A percentile compares a stretch with the other conserved stretches of the same genome.
These are phyloP conservation scores for Nemania serpens DNA, from an alignment of 2,329 filamentous ascomycete species.

Conservation along the genomic window DNA sequence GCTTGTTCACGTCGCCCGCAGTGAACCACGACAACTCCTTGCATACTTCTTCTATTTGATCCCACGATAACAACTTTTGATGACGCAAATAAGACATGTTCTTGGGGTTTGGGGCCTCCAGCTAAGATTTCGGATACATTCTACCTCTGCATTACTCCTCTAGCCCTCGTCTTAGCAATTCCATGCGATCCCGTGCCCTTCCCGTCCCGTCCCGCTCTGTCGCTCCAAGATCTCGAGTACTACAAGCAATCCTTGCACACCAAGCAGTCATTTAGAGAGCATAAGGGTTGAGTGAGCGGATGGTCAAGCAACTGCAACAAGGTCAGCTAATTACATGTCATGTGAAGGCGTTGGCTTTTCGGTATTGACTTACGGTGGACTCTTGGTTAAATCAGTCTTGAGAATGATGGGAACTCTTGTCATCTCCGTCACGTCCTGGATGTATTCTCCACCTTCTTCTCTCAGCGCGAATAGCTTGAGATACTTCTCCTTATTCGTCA, in stretches of 20 bases:
- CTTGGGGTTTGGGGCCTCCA: slow-evolving; percentile 23
- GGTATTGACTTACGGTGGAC: slow-evolving; percentile 85
- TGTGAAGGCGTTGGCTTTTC: slow-evolving; percentile 44
- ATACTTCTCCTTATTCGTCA: slow-evolving; percentile 96
- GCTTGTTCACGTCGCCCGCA: slow-evolving; percentile 28
- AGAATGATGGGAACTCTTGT: slow-evolving; percentile 95
- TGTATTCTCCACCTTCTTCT: slow-evolving; percentile 92
- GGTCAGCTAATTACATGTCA: too few species aligned
- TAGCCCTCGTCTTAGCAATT: slow-evolving; percentile 28
- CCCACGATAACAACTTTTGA: slow-evolving; percentile 32
- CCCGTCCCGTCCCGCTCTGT: slow-evolving; percentile 13
- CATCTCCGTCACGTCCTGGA: slow-evolving; percentile 98
- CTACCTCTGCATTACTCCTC: slow-evolving; percentile 34
- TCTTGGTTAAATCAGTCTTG: slow-evolving; percentile 98
- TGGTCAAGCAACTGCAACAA: slow-evolving; percentile 72
- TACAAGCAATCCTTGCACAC: slow-evolving; percentile 14
- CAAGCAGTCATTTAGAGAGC: slow-evolving; percentile 44
- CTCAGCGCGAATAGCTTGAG: slow-evolving; percentile 85
- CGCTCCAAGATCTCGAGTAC: slow-evolving; percentile 12
- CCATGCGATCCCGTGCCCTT: slow-evolving; percentile 26
- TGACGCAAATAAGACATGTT: slow-evolving; percentile 36
- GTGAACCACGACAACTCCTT: slow-evolving; percentile 31
- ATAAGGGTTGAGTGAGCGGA: slow-evolving; percentile 70
- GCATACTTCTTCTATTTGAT: slow-evolving; percentile 30
- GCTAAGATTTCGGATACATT: slow-evolving; percentile 34